A percentile compares a stretch with the other conserved stretches of the same genome.
These are phyloP conservation scores for Ambrosia hybrid DNA, from an alignment of 140 eudicot genomes.

Conservation along the genomic window DNA sequence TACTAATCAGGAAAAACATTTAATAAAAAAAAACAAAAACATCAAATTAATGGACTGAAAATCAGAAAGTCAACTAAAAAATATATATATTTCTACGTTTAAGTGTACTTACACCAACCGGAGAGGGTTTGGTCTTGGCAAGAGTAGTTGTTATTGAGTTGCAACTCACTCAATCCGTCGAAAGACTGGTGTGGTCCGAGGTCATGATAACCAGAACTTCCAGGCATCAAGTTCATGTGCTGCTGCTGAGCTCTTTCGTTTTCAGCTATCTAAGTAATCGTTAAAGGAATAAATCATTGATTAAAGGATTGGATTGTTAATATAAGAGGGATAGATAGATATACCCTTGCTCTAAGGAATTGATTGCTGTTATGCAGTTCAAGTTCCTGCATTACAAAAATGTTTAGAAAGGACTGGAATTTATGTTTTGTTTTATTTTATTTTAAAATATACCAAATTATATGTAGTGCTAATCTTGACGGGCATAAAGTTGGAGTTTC, in stretches of 20 bases:
- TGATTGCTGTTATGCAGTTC: slow-evolving; percentile 82
- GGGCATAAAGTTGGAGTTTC: no score
- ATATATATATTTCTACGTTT: no score
- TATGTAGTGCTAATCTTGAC: no score
- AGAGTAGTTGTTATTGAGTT: slow-evolving; percentile 53
- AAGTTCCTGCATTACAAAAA: slow-evolving; percentile 59
- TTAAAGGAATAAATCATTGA: neutral
- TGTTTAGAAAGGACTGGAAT: neutral
- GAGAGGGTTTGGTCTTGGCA: slow-evolving; percentile 71
- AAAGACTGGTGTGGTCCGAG: slow-evolving; percentile 53
- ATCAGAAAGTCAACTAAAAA: neutral
- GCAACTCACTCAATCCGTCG: slow-evolving; percentile 60
- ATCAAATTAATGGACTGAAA: neutral
- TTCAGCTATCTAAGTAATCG: slow-evolving; percentile 61
- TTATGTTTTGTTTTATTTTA: neutral
- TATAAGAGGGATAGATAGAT: neutral
- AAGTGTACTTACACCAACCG: slow-evolving; percentile 63
- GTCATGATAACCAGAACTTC: slow-evolving; percentile 58
- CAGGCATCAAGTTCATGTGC: slow-evolving; percentile 87
- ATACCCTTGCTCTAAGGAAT: slow-evolving; percentile 88
- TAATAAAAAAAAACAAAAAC: no score
- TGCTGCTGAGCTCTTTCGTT: slow-evolving; percentile 82
- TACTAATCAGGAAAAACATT: no score
- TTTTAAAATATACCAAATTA: neutral
- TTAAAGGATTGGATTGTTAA: neutral